Evolutionary conservation across 305 asterid species (phyloP).

Genomic region (Rubia occidens): DNA sequence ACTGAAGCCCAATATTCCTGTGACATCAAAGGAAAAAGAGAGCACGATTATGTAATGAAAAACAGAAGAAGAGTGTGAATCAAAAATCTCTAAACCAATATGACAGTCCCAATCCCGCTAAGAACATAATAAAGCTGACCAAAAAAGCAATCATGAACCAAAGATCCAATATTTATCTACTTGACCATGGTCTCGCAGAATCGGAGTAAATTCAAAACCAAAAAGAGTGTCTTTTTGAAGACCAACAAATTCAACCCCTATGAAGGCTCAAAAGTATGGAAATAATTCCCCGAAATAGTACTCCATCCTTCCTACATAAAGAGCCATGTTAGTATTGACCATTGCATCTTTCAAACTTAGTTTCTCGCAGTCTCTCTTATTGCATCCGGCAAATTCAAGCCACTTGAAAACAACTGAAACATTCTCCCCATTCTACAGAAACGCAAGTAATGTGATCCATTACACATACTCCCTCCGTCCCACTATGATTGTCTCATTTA

Average conservation of each 20-base stretch:
- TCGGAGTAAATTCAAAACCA: background rate
- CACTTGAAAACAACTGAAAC: background rate
- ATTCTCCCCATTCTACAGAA: background rate
- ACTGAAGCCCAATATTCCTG: constrained; percentile 99
- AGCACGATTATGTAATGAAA: background rate
- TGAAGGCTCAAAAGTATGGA: background rate
- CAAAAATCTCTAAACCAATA: background rate
- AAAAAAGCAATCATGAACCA: background rate
- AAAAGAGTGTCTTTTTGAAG: background rate
- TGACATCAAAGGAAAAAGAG: constrained; percentile 16
- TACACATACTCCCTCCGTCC: background rate
- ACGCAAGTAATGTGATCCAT: background rate
- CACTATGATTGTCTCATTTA: background rate
- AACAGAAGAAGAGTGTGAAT: background rate
- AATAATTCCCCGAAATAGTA: background rate
- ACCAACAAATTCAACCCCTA: background rate
- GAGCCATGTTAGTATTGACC: background rate
- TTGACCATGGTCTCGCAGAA: background rate
- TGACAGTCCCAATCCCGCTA: background rate
- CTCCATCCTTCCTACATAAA: background rate
- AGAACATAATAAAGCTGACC: background rate
- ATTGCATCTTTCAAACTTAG: background rate
- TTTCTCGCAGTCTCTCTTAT: background rate
- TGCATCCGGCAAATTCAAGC: background rate
- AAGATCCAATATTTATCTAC: background rate